phyloP scores from a whole-genome alignment of 352 stramenopile species.

The Phytophthora boehmeriae region DNA sequence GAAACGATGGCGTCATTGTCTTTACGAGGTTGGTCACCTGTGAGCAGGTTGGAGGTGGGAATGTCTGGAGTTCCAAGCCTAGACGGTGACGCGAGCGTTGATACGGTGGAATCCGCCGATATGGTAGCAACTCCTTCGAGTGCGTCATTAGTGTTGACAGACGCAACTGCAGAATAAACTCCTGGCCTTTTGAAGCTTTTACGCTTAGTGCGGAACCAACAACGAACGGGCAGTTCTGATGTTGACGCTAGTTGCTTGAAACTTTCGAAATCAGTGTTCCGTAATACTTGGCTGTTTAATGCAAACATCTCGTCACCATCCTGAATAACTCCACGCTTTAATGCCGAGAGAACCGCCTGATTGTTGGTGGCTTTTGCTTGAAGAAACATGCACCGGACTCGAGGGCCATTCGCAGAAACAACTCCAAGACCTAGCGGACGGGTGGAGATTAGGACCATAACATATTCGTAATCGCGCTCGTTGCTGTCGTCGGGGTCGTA shows the following conservation, averaged over 20 bases:
- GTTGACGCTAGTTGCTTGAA: slow-evolving; percentile 46
- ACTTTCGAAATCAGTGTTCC: slow-evolving; percentile 24
- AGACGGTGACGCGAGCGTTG: not conserved
- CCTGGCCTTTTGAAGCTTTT: slow-evolving; percentile 13
- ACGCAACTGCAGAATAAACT: not conserved
- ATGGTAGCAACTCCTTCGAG: not conserved
- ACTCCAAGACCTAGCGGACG: slow-evolving; percentile 68
- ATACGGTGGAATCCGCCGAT: not conserved
- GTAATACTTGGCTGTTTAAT: slow-evolving; percentile 59
- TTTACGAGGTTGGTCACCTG: slow-evolving; percentile 4
- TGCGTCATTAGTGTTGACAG: not conserved
- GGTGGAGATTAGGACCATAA: slow-evolving; percentile 63
- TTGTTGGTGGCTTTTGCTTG: slow-evolving; percentile 42
- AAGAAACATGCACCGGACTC: slow-evolving; percentile 30
- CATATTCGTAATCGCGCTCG: slow-evolving; percentile 54
- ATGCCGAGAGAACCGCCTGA: slow-evolving; percentile 39
- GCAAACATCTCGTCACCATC: slow-evolving; percentile 69
- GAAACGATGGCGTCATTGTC: slow-evolving; percentile 15
- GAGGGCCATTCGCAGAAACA: slow-evolving; percentile 7
- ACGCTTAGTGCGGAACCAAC: slow-evolving; percentile 65
- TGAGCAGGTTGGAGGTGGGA: not conserved
- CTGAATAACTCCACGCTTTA: slow-evolving; percentile 57
- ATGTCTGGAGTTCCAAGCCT: not conserved
- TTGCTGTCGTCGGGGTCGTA: slow-evolving; percentile 20
- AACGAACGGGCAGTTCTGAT: slow-evolving; percentile 46